These are phyloP conservation scores for Deinandra increscens DNA, from an alignment of 129 eudicot species.

Conservation along the genomic window DNA sequence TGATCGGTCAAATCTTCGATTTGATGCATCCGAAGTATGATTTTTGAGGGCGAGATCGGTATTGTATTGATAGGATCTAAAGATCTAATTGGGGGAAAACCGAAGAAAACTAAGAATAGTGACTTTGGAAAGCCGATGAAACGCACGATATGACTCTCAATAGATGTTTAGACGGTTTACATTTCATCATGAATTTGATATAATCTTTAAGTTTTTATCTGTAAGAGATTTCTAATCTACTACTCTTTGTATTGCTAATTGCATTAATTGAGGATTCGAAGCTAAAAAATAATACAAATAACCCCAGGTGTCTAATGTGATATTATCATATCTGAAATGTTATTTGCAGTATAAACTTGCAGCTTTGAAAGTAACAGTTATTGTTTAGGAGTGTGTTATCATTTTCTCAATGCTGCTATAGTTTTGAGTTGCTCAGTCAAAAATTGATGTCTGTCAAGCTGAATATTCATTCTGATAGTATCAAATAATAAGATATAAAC, in stretches of 20 bases:
- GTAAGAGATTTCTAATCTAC: not conserved
- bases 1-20: not conserved
- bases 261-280: no score
- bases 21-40: conserved; percentile 6
- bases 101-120: no score
- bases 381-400: not conserved
- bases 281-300: no score
- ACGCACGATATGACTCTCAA: not conserved
- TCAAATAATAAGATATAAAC: no score
- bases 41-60: conserved; percentile 5
- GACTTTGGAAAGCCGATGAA: not conserved
- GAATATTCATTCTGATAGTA: no score
- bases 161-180: no score
- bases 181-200: not conserved
- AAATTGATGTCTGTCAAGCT: no score
- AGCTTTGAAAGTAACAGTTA: not conserved
- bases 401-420: not conserved
- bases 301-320: not conserved
- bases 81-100: conserved; percentile 17
- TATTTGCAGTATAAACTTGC: not conserved
- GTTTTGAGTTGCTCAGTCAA: not conserved
- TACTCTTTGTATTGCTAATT: no score
- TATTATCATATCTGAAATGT: not conserved
- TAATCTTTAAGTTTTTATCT: not conserved
- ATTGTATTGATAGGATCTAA: not conserved